Base-by-base conservation (phyloP, 306 rosid species). In the Trifolium subterraneum region DNA sequence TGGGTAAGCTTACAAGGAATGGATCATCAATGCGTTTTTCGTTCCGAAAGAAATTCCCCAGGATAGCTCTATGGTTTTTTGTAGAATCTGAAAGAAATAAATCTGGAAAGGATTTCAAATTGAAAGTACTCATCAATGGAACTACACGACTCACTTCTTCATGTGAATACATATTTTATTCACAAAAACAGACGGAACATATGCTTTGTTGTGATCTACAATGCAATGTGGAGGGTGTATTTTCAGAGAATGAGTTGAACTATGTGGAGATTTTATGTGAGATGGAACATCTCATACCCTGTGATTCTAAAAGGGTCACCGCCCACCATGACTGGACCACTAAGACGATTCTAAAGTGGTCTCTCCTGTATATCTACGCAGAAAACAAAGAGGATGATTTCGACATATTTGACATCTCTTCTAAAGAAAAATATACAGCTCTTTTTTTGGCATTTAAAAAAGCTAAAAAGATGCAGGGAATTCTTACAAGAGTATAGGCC, bases 61-160 rank as follows among this genome's bases (percentile, higher is more conserved):
- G 18, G 14, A 47, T 27, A 45, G 42, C 27, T 68, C 23, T 68
- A 27, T 15, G n/a, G 12, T 68, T 41, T 47, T 12, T 20, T 25
- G 58, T 11, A 68, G 44, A 42, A 14, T 12, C 22, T 14, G n/a
- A 0, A 35, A 35, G 33, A 10, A 11, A 68, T 29, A 15, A 71
- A 3, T 42, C 13, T 20, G 35, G 15, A 56, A 5, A 42, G 22
- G 44, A 42, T 45, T 55, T 67, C 50, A 45, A 59, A 60, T 56
- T 76, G 8, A 11, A 29, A 25, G 69, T 55, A 22, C 18, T 76
- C 38, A 68, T 76, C 50, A 76, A 76, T 67, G 50, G 68, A 25
- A 64, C 61, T 39, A 63, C 20, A 1, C 75, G 60, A 12, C 19
- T 69, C 10, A 35, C 23, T 70, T 62, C 65, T 15, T 61, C 71